phyloP scores from a whole-genome alignment of 1,284 basidiomycete species.

The Malassezia japonica region DNA sequence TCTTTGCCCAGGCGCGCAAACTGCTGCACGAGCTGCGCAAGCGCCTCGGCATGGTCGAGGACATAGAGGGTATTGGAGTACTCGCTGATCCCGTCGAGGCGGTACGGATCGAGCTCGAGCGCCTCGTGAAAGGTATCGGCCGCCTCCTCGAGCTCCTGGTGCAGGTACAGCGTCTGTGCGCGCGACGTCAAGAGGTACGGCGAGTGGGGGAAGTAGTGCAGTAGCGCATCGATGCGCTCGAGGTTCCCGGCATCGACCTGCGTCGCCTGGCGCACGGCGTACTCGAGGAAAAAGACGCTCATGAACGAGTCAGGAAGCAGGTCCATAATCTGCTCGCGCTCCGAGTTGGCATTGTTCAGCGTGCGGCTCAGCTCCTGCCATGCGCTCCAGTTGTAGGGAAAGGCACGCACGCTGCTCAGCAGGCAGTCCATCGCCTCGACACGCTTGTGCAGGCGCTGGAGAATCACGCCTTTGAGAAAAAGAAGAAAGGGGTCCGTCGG shows the following conservation, averaged over 20 bases:
- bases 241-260: conserved; percentile 26
- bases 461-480: conserved; percentile 44
- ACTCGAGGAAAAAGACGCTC: conserved; percentile 76
- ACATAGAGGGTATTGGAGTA: conserved; percentile 97
- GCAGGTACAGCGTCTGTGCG: conserved; percentile 28
- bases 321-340: conserved; percentile 52
- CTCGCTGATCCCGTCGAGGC: conserved; percentile 89
- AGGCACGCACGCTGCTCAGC: conserved; percentile 65
- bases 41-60: conserved; percentile 72
- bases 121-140: conserved; percentile 39
- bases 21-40: conserved; percentile 76
- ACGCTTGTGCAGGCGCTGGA: conserved; percentile 40
- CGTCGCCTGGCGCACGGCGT: conserved; percentile 74
- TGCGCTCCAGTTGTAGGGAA: conserved; percentile 91
- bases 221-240: conserved; percentile 51
- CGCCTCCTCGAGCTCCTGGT: conserved; percentile 22
- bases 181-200: conserved; percentile 63
- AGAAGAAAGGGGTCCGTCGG: conserved; percentile 33
- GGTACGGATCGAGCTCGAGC: conserved; percentile 64
- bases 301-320: conserved; percentile 62
- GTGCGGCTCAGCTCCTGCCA: conserved; percentile 56
- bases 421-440: conserved; percentile 71
- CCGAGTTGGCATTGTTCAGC: conserved; percentile 18
- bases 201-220: conserved; percentile 71
- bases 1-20: conserved; percentile 36